Evolutionary conservation across 1,139 yeast species (phyloP), one percentile per base, ranked within the genome.

Genomic region (Spencermartinsiella ligniputridi): DNA sequence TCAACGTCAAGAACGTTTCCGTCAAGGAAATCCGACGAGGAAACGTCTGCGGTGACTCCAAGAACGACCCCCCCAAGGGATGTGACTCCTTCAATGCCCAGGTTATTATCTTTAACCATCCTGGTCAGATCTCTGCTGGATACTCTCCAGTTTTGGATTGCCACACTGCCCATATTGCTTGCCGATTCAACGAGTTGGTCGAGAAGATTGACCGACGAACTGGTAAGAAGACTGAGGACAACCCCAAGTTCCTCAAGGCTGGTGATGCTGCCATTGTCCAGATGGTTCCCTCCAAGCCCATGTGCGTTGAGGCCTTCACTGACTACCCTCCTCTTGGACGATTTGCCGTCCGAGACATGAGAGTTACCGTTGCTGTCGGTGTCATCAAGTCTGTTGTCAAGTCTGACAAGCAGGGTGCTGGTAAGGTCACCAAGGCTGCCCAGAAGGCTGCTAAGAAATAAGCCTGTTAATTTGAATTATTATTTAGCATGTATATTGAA

Each of bases 371-470:
- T 68, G 97, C 97, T 71, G 97, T 90, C 73, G 97, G 97, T 88
- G 97, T 90, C 72, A 88, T 90, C 92, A 90, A 90, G 87, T 77
- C 94, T 64, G 97, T 92, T 68, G 96, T 81, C 71, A 92, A 92
- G 87, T 70, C 94, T 60, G 94, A 83, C 78, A 81, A 79, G 77
- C 58, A 58, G 44, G 72, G 71, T 66, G 87, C 88, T 68, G 95
- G 95, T 80, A 92, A 92, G 92, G 96, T 92, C 67, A 92, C 98
- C 92, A 92, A 92, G 90, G 95, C 98, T 76, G 97, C 97, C 73
- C 82, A 76, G 70, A 92, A 92, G 89, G 97, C 97, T 75, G 83
- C 84, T 72, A 90, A 89, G 90, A 88, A 90, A 83, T 90, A 90
- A 84, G 70, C 49, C 34, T 38, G 41, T 42, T 37, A 30, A 21